These are phyloP conservation scores for Pleurotus cornucopiae DNA, from an alignment of 768 basidiomycete genomes.

Conservation along the genomic window DNA sequence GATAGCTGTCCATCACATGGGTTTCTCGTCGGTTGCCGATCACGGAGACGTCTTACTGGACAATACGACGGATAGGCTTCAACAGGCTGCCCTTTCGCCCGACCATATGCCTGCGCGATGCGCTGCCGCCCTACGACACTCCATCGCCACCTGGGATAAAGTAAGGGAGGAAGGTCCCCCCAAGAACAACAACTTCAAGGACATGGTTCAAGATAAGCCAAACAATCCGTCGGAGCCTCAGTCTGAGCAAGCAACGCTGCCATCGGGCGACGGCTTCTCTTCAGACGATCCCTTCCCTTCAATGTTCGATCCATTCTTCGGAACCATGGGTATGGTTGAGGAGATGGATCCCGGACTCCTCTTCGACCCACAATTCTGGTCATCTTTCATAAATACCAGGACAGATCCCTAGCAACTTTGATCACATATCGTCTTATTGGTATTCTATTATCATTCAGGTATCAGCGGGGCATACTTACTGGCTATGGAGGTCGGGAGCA, in stretches of 20 bases:
- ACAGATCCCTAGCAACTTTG: too few species aligned
- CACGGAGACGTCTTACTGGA: constrained; percentile 32
- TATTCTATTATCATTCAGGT: too few species aligned
- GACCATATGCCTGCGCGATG: constrained; percentile 23
- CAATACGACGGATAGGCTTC: constrained; percentile 28
- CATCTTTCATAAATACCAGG: neutral
- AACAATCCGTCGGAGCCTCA: neutral
- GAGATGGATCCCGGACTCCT: neutral
- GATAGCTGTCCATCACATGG: constrained; percentile 32
- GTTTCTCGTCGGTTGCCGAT: constrained; percentile 27
- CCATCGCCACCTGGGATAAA: neutral
- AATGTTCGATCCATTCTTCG: neutral
- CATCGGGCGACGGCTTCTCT: neutral
- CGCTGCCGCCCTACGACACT: neutral
- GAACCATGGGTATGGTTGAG: neutral
- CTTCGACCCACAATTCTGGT: constrained; percentile 5
- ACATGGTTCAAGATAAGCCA: neutral
- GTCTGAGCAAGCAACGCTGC: too few species aligned
- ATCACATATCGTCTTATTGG: too few species aligned
- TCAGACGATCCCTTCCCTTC: neutral
- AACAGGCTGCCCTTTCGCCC: constrained; percentile 27
- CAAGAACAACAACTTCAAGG: neutral
- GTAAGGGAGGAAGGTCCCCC: neutral
- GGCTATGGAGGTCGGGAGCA: too few species aligned
- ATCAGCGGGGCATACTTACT: too few species aligned